Conservation (phyloP, 208 protist genomes). For the Acanthamoeba sp. region DNA sequence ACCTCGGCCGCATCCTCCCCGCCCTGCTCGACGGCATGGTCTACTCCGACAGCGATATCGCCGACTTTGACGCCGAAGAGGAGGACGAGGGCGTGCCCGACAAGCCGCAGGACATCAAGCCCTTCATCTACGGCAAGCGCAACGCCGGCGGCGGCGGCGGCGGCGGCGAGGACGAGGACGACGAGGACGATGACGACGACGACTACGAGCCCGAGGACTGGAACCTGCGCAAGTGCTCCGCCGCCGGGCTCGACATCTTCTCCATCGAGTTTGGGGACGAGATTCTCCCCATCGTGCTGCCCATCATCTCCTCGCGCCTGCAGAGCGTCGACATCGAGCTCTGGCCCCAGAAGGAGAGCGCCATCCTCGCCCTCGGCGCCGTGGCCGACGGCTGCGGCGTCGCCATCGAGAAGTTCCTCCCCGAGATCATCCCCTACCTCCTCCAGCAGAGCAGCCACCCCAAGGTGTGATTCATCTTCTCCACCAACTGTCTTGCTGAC, state of each 20-base stretch:
- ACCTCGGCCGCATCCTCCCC: conserved; percentile 84
- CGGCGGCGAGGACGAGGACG: conserved; percentile 19
- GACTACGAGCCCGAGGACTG: conserved; percentile 85
- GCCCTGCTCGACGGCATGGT: conserved; percentile 90
- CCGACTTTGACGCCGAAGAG: conserved; percentile 79
- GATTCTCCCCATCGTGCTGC: conserved; percentile 87
- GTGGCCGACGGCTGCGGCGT: conserved; percentile 88
- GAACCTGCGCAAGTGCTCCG: conserved; percentile 91
- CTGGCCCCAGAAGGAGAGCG: conserved; percentile 85
- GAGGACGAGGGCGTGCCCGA: conserved; percentile 86
- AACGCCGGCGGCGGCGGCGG: background rate
- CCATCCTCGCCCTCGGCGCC: conserved; percentile 89
- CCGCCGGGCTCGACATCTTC: conserved; percentile 88
- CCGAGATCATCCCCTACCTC: conserved; percentile 87
- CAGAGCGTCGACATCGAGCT: conserved; percentile 11
- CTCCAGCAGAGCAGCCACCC: conserved; percentile 80
- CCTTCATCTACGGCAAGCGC: conserved; percentile 76
- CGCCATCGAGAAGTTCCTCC: conserved; percentile 84
- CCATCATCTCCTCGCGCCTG: conserved; percentile 85
- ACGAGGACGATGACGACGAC: conserved; percentile 85
- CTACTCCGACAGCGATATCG: conserved; percentile 88
- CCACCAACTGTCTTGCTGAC: no score
- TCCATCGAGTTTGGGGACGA: conserved; percentile 79
- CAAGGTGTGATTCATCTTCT: conserved; percentile 70
- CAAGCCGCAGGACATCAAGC: conserved; percentile 87